These are phyloP conservation scores for Nemophila menziesii DNA, from an alignment of 257 asterid genomes.

Conservation along the genomic window DNA sequence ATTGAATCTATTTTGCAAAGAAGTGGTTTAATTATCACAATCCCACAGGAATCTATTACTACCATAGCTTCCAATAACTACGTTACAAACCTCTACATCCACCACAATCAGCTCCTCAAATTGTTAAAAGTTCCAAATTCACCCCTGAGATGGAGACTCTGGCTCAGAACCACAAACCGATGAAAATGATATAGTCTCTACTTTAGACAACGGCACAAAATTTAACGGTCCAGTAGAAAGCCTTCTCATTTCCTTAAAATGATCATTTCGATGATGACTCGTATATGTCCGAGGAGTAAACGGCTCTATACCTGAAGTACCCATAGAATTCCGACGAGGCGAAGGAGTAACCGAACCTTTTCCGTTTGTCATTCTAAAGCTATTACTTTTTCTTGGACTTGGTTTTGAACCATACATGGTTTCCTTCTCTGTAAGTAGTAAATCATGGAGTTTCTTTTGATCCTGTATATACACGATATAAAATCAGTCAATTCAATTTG, in stretches of 20 bases:
- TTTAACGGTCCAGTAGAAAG: slow-evolving; percentile 76
- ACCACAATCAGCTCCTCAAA: slow-evolving; percentile 1
- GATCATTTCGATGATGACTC: slow-evolving; percentile 52
- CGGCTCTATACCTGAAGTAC: slow-evolving; percentile 54
- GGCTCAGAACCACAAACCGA: slow-evolving; percentile 85
- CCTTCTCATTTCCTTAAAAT: slow-evolving; percentile 75
- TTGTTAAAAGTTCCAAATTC: slow-evolving; percentile 14
- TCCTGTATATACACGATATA: slow-evolving; percentile 35
- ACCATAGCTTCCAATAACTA: slow-evolving; percentile 4
- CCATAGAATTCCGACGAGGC: slow-evolving; percentile 72
- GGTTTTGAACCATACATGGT: slow-evolving; percentile 80
- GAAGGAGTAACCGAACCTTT: slow-evolving; percentile 80
- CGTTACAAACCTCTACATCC: neutral
- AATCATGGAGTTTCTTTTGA: slow-evolving; percentile 76
- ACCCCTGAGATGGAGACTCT: slow-evolving; percentile 68
- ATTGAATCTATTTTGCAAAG: slow-evolving; percentile 2
- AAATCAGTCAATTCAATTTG: neutral
- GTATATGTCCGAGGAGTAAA: slow-evolving; percentile 77
- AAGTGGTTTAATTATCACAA: slow-evolving; percentile 1
- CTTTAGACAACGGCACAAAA: slow-evolving; percentile 64
- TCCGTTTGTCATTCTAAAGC: slow-evolving; percentile 52
- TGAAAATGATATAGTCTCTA: slow-evolving; percentile 82
- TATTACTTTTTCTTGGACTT: slow-evolving; percentile 71
- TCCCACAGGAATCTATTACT: slow-evolving; percentile 8
- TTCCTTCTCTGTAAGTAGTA: slow-evolving; percentile 83